phyloP scores from a whole-genome alignment of 176 grass and related monocot genomes.

The Chrysopogon serrulatus region DNA sequence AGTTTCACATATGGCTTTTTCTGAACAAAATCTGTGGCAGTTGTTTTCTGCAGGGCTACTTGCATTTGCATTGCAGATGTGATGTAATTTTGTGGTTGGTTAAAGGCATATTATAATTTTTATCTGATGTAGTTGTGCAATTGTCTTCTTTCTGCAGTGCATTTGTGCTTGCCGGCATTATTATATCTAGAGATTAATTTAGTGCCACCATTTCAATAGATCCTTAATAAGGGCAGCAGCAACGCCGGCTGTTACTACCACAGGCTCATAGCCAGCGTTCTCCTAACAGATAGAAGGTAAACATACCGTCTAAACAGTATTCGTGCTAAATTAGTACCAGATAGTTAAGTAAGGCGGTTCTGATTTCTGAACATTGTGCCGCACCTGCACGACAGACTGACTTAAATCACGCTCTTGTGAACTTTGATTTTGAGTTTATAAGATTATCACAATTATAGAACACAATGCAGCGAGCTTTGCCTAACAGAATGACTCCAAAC shows the following conservation, averaged over 20 bases:
- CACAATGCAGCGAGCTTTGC: not conserved
- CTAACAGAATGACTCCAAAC: not conserved
- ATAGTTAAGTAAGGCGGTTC: not conserved
- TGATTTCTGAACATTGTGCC: not conserved
- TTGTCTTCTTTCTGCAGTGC: not conserved
- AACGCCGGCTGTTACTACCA: not conserved
- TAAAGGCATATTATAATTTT: not conserved
- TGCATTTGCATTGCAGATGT: not conserved
- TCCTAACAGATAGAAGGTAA: not conserved
- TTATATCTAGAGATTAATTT: not conserved
- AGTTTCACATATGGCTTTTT: not conserved
- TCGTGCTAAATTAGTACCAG: not conserved
- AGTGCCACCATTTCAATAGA: not conserved
- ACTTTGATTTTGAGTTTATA: not conserved
- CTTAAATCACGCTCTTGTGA: not conserved
- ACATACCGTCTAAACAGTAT: too few relatives aligned
- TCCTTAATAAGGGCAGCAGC: not conserved
- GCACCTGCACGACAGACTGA: not conserved
- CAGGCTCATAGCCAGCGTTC: not conserved
- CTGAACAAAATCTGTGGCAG: not conserved
- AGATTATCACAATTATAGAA: not conserved
- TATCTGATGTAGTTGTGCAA: not conserved
- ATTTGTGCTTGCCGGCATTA: not conserved
- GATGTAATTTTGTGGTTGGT: not conserved
- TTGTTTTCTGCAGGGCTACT: not conserved